A percentile compares a stretch with the other conserved stretches of the same genome.
Conservation (phyloP, 2,329 filamentous ascomycete species). For the Epichloe sibirici region DNA sequence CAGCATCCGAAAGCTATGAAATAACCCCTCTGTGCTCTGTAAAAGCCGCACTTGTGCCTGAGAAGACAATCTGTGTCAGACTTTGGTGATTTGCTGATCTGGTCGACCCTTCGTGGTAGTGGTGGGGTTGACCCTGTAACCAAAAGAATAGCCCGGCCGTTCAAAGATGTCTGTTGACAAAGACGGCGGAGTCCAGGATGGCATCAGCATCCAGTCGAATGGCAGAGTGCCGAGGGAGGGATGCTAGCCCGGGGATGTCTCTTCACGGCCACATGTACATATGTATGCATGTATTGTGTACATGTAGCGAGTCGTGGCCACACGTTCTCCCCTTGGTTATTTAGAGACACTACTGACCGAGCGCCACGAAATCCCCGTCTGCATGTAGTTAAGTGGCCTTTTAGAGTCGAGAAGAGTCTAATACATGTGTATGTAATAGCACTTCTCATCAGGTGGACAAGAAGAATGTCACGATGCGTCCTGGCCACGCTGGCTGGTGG, state of each 20-base stretch:
- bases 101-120: too few relatives aligned
- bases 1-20: not conserved
- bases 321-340: not conserved
- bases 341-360: not conserved
- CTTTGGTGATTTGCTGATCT: too few relatives aligned
- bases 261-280: not conserved
- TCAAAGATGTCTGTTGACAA: not conserved
- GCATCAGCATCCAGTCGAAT: not conserved
- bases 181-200: not conserved
- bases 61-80: too few relatives aligned
- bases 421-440: not conserved
- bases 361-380: not conserved
- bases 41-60: too few relatives aligned
- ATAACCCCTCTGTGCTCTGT: too few relatives aligned
- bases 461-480: slow-evolving; percentile 5
- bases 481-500: not conserved
- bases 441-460: not conserved
- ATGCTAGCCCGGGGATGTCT: not conserved
- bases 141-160: not conserved
- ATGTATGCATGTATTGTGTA: too few relatives aligned
- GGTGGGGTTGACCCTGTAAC: not conserved
- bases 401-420: not conserved
- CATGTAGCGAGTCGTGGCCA: slow-evolving; percentile 1
- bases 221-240: not conserved
- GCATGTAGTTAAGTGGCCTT: not conserved